Evolutionary conservation across 306 rosid species (phyloP).

Genomic region (Quercus rubra): DNA sequence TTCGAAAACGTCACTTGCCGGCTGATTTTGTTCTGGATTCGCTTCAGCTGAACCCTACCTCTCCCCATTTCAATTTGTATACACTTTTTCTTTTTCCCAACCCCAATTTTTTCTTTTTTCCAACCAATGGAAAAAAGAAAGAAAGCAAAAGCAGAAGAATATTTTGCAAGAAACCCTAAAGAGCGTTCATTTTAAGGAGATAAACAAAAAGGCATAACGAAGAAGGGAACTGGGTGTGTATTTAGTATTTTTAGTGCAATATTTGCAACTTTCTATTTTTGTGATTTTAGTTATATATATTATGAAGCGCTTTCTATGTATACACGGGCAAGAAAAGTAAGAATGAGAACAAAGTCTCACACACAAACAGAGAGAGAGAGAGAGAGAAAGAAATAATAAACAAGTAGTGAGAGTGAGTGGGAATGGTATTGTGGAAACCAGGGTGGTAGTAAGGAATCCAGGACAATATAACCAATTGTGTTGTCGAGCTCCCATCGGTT

Average conservation of each 20-base stretch:
- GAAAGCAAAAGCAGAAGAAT: slow-evolving; percentile 6
- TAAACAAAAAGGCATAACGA: not conserved
- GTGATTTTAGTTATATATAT: slow-evolving; percentile 17
- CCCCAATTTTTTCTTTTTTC: not conserved
- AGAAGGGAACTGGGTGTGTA: not conserved
- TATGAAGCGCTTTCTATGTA: slow-evolving; percentile 9
- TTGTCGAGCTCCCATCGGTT: slow-evolving; percentile 32
- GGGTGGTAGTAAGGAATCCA: not conserved
- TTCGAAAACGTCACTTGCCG: slow-evolving; percentile 85
- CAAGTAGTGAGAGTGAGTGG: not conserved
- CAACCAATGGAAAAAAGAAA: not conserved
- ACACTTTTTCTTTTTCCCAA: not conserved
- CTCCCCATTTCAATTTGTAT: slow-evolving; percentile 49
- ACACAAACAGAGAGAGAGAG: not conserved
- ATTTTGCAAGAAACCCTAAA: slow-evolving; percentile 16
- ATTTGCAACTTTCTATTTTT: slow-evolving; percentile 45
- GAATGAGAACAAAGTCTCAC: no score
- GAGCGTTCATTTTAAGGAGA: slow-evolving; percentile 6
- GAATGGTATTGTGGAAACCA: not conserved
- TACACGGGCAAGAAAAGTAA: not conserved
- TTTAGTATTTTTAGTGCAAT: not conserved
- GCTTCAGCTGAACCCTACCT: slow-evolving; percentile 74
- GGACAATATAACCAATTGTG: slow-evolving; percentile 20
- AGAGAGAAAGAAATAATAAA: no score
- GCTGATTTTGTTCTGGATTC: slow-evolving; percentile 81